Evolutionary conservation across 1,284 basidiomycete species (phyloP), one percentile per base, ranked within the genome.

Genomic region (Ceratobasidium sp.): DNA sequence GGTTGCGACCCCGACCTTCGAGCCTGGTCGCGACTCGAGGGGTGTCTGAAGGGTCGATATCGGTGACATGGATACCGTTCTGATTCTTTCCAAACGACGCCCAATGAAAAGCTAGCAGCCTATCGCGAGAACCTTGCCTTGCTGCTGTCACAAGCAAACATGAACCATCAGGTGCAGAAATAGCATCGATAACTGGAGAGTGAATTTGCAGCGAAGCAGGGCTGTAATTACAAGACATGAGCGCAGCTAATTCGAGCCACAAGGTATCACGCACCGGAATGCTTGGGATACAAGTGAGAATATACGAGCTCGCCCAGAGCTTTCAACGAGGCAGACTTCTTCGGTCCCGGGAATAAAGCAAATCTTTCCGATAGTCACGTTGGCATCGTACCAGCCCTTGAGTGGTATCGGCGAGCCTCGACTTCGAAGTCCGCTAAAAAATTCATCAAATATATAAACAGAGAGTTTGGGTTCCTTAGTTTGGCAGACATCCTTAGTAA

Each of bases 81-180:
- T 14, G 79, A 76, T 45, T 81, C 0, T 84, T 84, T 1, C 87
- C 87, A 75, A 89, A 88, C 0, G 85, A 86, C 1, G 79, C 79
- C 85, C 86, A 87, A 73, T 88, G 88, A 75, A 85, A 86, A 4
- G 84, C 83, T 2, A 78, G 77, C 16, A 85, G 71, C 12, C 26
- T 67, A 12, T 53, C 43, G 0, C 14, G 71, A 12, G 16, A 26
- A 1, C 26, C 53, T n/a, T 57, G 28, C 8, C 41, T 12, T 6
- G 9, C 26, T 0, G 52, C 28, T 9, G 45, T 23, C 30, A 69
- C 30, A 10, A 73, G 26, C 45, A 73, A 36, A 32, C 62, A 73
- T 30, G 53, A 59, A 9, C 72, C 72, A 52, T 69, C 72, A 6
- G 72, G 72, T 18, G 72, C 57, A 32, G 62, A 60, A 36, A 73